phyloP scores from a whole-genome alignment of 129 eudicot genomes.

The Saussurea involucrata region DNA sequence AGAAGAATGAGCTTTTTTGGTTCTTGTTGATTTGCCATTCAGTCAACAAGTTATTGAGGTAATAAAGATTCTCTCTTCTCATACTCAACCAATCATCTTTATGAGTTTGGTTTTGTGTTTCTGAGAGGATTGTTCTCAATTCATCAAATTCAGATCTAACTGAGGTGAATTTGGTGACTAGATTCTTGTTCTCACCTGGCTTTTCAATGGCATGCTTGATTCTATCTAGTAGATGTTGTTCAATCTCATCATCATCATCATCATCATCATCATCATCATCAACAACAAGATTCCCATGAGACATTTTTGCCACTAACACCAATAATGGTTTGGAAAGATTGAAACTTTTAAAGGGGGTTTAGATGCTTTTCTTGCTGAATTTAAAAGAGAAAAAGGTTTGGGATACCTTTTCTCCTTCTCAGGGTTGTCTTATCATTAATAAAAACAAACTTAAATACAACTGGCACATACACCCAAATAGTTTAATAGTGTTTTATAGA shows the following conservation, averaged over 20 bases:
- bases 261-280: conserved; percentile 11
- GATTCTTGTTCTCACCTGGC: not conserved
- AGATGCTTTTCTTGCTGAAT: conserved; percentile 26
- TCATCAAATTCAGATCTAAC: not conserved
- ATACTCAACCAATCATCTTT: not conserved
- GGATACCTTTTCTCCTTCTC: conserved; percentile 11
- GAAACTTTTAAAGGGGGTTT: not conserved
- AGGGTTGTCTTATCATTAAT: not conserved
- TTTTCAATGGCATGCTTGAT: not conserved
- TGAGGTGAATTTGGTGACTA: not conserved
- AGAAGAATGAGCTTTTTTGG: not conserved
- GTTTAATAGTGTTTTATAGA: not conserved
- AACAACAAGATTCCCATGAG: too few relatives aligned
- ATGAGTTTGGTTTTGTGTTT: not conserved
- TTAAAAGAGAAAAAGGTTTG: conserved; percentile 6
- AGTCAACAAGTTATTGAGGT: conserved; percentile 33
- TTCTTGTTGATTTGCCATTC: conserved; percentile 36
- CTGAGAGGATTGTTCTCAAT: not conserved
- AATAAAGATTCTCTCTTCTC: conserved; percentile 37
- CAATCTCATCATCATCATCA: conserved; percentile 26
- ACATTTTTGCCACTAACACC: not conserved
- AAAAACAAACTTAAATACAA: not conserved
- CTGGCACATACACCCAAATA: not conserved
- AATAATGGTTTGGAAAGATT: not conserved
- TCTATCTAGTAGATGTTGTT: conserved; percentile 24